Evolutionary conservation across 495 filamentous ascomycete species (phyloP).

Genomic region (Opeltia flavorubescens): DNA sequence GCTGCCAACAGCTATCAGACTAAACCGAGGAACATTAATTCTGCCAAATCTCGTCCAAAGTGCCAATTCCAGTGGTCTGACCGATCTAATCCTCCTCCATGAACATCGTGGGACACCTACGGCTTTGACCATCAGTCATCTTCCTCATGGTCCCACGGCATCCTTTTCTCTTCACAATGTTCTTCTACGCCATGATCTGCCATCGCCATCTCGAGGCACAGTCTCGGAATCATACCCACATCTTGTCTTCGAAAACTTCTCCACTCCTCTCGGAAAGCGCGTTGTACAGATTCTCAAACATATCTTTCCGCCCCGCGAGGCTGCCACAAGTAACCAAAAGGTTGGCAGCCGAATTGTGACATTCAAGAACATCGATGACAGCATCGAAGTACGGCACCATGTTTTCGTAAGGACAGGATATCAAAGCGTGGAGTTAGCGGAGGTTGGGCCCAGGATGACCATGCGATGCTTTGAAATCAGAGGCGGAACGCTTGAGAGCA

Average conservation of each 20-base stretch:
- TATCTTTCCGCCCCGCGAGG: slow-evolving; percentile 81
- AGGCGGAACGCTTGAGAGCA: slow-evolving; percentile 85
- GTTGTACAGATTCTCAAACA: slow-evolving; percentile 89
- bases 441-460: slow-evolving; percentile 92
- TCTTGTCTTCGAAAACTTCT: slow-evolving; percentile 91
- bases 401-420: slow-evolving; percentile 76
- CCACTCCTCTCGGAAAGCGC: slow-evolving; percentile 62
- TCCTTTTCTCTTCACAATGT: slow-evolving; percentile 92
- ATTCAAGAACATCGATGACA: slow-evolving; percentile 91
- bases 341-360: slow-evolving; percentile 81
- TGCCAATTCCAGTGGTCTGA: slow-evolving; percentile 62
- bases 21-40: slow-evolving; percentile 85
- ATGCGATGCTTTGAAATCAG: slow-evolving; percentile 93
- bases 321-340: slow-evolving; percentile 45
- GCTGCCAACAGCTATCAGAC: slow-evolving; percentile 74
- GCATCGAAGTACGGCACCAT: slow-evolving; percentile 74
- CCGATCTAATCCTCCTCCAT: slow-evolving; percentile 78
- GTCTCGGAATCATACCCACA: slow-evolving; percentile 92
- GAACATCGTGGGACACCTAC: slow-evolving; percentile 92
- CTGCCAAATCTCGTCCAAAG: slow-evolving; percentile 71
- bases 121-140: slow-evolving; percentile 75
- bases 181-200: slow-evolving; percentile 84
- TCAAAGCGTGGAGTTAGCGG: slow-evolving; percentile 78
- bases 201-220: slow-evolving; percentile 71
- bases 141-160: slow-evolving; percentile 86